Evolutionary conservation across 2,329 filamentous ascomycete genomes (phyloP), one percentile per base, ranked within the genome.

Genomic region (Alternaria ethzedia): DNA sequence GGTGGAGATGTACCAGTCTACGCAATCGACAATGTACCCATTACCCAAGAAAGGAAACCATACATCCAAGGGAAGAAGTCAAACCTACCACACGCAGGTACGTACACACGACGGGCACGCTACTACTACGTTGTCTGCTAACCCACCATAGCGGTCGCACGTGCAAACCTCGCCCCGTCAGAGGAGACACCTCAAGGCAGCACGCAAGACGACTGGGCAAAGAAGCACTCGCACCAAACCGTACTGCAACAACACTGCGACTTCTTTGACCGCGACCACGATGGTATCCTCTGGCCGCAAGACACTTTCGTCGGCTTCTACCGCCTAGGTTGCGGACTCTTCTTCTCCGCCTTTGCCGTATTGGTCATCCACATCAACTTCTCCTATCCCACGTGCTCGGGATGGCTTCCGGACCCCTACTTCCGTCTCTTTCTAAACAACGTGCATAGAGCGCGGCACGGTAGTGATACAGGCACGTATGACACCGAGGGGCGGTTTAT

Each of bases 241-340:
- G 75, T 86, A 12, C 79, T 87, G 4, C 84, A 86, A 69, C 85
- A 87, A 68, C 86, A 87, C 71, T 81, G 81, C 68, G 77, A 78
- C 21, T 87, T 85, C 78, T 88, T 84, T 67, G 86, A 87, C 71
- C 68, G 75, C 10, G 85, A 87, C 69, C 68, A 74, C 26, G 86
- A 87, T 69, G 83, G 83, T 32, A 75, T 87, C n/a, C 83, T 87
- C 63, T 86, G 82, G 82, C 85, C 86, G 0, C 69, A 65, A 2
- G 85, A 87, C 70, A 87, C 85, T 3, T 87, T 81, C 73, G 52
- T 62, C 17, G 83, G 84, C 11, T 85, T 84, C 70, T 77, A 81
- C 47, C 73, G 74, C 5, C 79, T 84, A 15, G 84, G 85, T 23
- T 86, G 83, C 74, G 77, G 76, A 20, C 59, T 82, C 20, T 11